These are phyloP conservation scores for Tetradesmus lagerheimii DNA, from an alignment of 139 green algal species.

Conservation along the genomic window DNA sequence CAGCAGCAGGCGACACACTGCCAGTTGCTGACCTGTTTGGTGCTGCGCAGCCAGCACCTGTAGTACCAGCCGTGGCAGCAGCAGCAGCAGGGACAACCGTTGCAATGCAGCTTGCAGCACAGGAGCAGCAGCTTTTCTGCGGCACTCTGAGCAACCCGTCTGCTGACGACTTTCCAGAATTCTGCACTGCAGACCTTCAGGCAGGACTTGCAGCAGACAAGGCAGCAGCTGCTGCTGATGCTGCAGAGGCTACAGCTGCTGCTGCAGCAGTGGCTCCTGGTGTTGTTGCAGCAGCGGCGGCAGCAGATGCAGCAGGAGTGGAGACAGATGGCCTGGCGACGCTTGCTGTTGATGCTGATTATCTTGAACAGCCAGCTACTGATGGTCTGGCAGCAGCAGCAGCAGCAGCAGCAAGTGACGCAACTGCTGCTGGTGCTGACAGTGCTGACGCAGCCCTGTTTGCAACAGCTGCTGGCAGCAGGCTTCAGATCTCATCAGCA, in stretches of 20 bases:
- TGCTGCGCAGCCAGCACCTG: background rate
- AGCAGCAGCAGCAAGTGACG: background rate
- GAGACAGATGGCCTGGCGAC: background rate
- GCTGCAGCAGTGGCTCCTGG: background rate
- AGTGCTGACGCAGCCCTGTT: background rate
- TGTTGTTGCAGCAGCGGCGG: background rate
- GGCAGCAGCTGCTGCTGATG: background rate
- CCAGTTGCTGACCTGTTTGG: background rate
- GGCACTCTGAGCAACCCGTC: background rate
- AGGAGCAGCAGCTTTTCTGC: background rate
- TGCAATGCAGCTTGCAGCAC: too few relatives aligned
- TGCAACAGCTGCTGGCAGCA: background rate
- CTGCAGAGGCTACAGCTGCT: background rate
- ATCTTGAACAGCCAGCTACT: background rate
- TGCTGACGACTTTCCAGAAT: background rate
- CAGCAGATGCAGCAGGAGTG: background rate
- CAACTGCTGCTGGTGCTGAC: background rate
- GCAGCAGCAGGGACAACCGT: background rate
- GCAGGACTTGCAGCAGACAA: background rate
- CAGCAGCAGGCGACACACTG: background rate
- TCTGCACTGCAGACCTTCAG: background rate
- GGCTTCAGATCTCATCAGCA: background rate
- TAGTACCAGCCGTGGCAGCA: background rate
- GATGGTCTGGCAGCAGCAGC: background rate
- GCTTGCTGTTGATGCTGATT: background rate